phyloP scores from a whole-genome alignment of 2,329 filamentous ascomycete species.

The Colletotrichum caudatum region DNA sequence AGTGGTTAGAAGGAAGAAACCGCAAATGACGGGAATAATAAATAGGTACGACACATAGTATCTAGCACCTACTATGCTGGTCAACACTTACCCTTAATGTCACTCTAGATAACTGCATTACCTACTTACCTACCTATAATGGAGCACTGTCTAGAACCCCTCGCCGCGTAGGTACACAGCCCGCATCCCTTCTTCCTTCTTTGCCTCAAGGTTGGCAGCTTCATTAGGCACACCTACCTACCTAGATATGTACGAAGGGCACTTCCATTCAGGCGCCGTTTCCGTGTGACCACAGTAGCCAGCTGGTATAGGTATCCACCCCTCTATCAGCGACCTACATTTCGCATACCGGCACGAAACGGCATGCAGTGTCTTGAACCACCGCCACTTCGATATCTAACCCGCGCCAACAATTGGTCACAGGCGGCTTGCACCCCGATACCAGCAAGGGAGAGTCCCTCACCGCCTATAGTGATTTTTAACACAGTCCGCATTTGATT shows the following conservation, averaged over 20 bases:
- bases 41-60: too few relatives aligned
- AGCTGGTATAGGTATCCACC: too few relatives aligned
- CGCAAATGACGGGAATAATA: too few relatives aligned
- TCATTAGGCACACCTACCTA: background rate
- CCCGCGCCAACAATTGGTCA: background rate
- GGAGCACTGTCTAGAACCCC: too few relatives aligned
- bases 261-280: background rate
- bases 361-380: slow-evolving; percentile 5
- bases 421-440: background rate
- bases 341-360: background rate
- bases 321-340: background rate
- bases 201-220: background rate
- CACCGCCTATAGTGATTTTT: background rate
- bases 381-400: background rate
- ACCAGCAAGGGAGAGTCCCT: background rate
- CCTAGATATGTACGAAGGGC: background rate
- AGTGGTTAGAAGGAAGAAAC: too few relatives aligned
- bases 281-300: slow-evolving; percentile 7
- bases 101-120: too few relatives aligned
- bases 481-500: background rate
- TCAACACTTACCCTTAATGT: too few relatives aligned
- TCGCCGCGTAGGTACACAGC: background rate
- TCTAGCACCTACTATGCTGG: too few relatives aligned
- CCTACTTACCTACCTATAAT: too few relatives aligned
- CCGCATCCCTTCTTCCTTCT: background rate